phyloP scores from a whole-genome alignment of 2,329 filamentous ascomycete species.

The Phialophora chinensis region DNA sequence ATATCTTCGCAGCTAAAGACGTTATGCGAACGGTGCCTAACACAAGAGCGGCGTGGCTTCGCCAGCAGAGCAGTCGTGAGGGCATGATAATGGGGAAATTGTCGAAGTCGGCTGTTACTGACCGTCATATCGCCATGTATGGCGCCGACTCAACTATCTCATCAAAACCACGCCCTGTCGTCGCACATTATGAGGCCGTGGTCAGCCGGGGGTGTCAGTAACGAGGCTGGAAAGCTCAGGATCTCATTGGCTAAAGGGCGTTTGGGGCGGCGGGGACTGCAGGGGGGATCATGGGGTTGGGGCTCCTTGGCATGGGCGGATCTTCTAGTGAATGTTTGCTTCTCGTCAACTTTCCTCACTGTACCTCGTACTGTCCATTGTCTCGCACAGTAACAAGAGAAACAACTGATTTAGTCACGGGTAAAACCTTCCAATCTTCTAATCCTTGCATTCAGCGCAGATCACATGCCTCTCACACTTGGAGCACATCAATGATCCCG shows the following conservation, averaged over 20 bases:
- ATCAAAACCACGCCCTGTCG: neutral
- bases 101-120: neutral
- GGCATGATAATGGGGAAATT: neutral
- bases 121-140: neutral
- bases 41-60: neutral
- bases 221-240: neutral
- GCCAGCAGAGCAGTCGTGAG: neutral
- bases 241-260: neutral
- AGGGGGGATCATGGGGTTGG: neutral
- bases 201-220: neutral
- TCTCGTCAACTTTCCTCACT: neutral
- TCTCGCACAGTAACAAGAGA: neutral
- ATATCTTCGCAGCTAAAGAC: neutral
- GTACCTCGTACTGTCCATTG: neutral
- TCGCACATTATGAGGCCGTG: neutral
- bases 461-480: neutral
- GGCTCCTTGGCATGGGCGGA: neutral
- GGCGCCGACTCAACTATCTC: neutral
- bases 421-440: neutral
- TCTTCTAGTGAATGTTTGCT: neutral
- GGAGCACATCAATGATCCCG: neutral
- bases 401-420: neutral
- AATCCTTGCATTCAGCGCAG: neutral
- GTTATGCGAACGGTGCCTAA: neutral
- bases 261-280: too few species aligned